These are phyloP conservation scores for Stephanodiscus minutulus DNA, from an alignment of 108 stramenopile species.

Conservation along the genomic window DNA sequence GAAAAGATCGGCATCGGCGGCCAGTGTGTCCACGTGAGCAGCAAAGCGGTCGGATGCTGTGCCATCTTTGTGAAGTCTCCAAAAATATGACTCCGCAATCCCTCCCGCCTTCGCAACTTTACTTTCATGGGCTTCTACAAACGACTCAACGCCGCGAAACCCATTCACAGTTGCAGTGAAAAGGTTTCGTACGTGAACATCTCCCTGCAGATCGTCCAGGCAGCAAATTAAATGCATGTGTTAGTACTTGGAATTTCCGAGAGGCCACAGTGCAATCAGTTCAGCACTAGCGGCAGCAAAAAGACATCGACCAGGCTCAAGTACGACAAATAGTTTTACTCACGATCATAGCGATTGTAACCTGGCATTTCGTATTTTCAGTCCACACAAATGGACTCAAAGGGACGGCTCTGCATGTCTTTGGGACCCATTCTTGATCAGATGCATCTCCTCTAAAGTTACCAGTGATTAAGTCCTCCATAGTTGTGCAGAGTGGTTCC, in stretches of 20 bases:
- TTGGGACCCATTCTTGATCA: constrained; percentile 23
- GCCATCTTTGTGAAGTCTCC: constrained; percentile 18
- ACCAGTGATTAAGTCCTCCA: constrained; percentile 11
- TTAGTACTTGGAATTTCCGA: too few species aligned
- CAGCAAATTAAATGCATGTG: too few species aligned
- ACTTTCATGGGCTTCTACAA: constrained; percentile 33
- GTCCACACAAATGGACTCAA: constrained; percentile 38
- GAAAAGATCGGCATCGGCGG: neutral
- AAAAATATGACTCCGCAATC: constrained; percentile 26
- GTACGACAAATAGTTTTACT: neutral
- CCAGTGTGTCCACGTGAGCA: constrained; percentile 7
- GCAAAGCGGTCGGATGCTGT: constrained; percentile 23
- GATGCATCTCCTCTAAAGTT: neutral
- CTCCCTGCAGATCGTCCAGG: constrained; percentile 9
- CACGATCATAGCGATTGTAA: constrained; percentile 35
- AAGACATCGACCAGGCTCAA: too few species aligned
- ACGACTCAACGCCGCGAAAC: constrained; percentile 21
- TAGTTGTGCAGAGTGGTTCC: constrained; percentile 16
- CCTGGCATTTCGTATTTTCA: constrained; percentile 21
- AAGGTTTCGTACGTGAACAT: constrained; percentile 40
- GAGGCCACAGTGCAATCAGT: too few species aligned
- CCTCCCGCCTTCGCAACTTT: constrained; percentile 17
- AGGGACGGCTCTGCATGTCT: constrained; percentile 25
- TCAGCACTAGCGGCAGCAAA: too few species aligned
- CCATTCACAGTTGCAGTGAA: constrained; percentile 45